phyloP scores from a whole-genome alignment of 225 moss, liverwort and hornwort species.

The Neckera pumila region DNA sequence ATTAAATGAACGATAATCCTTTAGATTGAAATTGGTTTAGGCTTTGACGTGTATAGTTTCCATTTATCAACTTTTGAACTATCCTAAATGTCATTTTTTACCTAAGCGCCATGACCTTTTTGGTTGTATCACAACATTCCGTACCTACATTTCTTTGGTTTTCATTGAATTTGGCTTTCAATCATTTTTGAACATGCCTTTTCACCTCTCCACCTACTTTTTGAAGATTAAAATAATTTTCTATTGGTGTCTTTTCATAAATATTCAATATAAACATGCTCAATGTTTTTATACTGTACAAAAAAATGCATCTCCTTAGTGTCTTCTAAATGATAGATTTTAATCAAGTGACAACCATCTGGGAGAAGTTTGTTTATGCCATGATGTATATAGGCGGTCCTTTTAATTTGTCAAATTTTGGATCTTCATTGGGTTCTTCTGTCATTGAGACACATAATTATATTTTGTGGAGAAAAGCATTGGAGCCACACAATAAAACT shows the following conservation, averaged over 20 bases:
- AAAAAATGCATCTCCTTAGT: too few species aligned
- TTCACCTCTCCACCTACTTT: background rate
- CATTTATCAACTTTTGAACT: background rate
- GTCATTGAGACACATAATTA: fast-evolving
- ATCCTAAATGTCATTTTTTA: background rate
- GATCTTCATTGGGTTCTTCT: background rate
- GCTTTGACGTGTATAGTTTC: too few species aligned
- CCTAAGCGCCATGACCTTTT: background rate
- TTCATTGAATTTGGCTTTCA: too few species aligned
- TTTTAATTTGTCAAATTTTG: too few species aligned
- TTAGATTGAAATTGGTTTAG: background rate
- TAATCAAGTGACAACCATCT: too few species aligned
- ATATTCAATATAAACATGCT: fast-evolving
- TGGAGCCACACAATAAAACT: background rate
- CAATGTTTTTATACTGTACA: fast-evolving
- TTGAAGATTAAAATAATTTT: background rate
- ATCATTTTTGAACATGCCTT: background rate
- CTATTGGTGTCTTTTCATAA: background rate
- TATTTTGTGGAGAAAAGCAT: background rate
- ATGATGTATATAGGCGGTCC: background rate
- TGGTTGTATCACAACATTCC: background rate
- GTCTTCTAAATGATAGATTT: background rate
- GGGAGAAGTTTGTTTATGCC: background rate
- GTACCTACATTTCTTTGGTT: background rate
- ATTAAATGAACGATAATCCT: background rate